Evolutionary conservation across 1,139 yeast genomes (phyloP), one percentile per base, ranked within the genome.

Genomic region (Scheffersomyces lignicola): DNA sequence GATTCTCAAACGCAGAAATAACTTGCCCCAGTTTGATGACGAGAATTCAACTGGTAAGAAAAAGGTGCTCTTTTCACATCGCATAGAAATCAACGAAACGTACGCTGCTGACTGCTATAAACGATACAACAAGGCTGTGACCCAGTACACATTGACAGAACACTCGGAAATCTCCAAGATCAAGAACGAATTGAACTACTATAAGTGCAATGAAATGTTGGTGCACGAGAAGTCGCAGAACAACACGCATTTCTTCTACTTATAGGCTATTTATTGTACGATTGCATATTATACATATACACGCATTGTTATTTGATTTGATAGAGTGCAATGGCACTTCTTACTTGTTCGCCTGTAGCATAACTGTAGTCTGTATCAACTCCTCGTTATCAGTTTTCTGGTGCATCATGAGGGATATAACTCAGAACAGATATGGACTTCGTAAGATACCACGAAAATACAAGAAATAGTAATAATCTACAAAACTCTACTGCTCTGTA

Each of bases 161-260:
- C 69, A 73, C 5, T 46, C 51, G 8, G 71, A 71, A 44, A 69
- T 77, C 36, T 62, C 62, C 41, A 63, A 60, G 38, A 73, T 77
- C 42, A 68, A 78, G 47, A 62, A 61, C 28, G 81, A 76, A 49
- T 57, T 77, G 51, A 76, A 77, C 45, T 51, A 58, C 13, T 75
- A 60, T 55, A 77, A 77, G 51, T 69, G 75, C 48, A 62, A 69
- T 38, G 80, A 72, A 45, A 77, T 77, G 83, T 60, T 65, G 45
- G 78, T 77, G 20, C 80, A 77, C 49, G 79, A 73, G 42, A 53
- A 56, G 34, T 71, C 79, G 10, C 75, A 67, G 45, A 56, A 62
- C 34, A 67, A 70, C 50, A 77, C 82, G 8, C 82, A 77, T 48
- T 75, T 71, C 51, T 76, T 73, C 45, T 67, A 69, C 47, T 70